phyloP scores from a whole-genome alignment of 2,329 filamentous ascomycete species.

The Hymenoscyphus fructigenus region DNA sequence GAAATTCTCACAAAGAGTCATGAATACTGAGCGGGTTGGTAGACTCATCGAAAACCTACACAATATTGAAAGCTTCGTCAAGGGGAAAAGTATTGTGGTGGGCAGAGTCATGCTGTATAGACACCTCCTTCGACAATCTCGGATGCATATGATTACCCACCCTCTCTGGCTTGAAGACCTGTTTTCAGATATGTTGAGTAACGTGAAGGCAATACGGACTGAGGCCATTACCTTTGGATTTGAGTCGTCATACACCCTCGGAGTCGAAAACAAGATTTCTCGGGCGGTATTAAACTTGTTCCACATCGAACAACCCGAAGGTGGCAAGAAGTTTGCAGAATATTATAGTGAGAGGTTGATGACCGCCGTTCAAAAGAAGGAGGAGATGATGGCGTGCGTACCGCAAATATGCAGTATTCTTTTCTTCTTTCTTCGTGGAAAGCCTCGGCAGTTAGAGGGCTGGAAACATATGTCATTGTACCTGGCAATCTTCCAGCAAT shows the following conservation, averaged over 20 bases:
- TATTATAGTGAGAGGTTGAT: conserved; percentile 67
- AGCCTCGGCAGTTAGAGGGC: conserved; percentile 55
- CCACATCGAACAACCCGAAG: conserved; percentile 42
- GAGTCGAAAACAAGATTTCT: conserved; percentile 66
- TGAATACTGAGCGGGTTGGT: conserved; percentile 69
- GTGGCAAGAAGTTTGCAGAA: conserved; percentile 45
- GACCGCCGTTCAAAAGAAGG: conserved; percentile 64
- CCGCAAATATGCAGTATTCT: conserved; percentile 89
- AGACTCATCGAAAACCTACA: conserved; percentile 70
- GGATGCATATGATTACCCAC: conserved; percentile 66
- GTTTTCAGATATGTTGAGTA: conserved; percentile 78
- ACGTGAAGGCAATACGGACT: conserved; percentile 70
- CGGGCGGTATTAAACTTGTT: conserved; percentile 66
- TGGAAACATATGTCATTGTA: conserved; percentile 76
- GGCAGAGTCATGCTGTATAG: conserved; percentile 78
- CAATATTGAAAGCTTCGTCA: conserved; percentile 69
- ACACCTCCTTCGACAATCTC: conserved; percentile 71
- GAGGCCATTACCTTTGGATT: conserved; percentile 74
- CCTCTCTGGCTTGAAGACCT: conserved; percentile 80
- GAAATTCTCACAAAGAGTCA: conserved; percentile 71
- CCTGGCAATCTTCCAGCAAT: conserved; percentile 76
- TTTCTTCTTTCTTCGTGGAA: conserved; percentile 69
- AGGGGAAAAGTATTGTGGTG: conserved; percentile 77
- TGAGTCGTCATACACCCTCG: conserved; percentile 67
- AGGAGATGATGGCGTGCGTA: conserved; percentile 59